Evolutionary conservation across 2,329 filamentous ascomycete species (phyloP), one percentile per base, ranked within the genome.

Genomic region (Fusarium pseudoanthophilum): DNA sequence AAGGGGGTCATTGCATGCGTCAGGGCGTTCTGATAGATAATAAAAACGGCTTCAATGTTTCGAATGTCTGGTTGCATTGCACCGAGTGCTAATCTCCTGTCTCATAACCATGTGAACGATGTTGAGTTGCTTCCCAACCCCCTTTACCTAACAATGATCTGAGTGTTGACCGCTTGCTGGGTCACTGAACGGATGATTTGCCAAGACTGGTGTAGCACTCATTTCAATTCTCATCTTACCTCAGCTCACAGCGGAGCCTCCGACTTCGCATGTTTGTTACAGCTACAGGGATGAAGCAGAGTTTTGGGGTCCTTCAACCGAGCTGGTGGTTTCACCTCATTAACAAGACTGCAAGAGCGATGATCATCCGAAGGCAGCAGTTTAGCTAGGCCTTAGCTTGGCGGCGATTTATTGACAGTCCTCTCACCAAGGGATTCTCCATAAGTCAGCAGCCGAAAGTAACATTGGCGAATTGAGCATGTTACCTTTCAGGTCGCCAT

Each of bases 11-110:
- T 57, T 75, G 75, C 75, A 77, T 77, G 75, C 75, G 66, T 63
- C 63, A 74, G 73, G 76, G 76, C 76, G 76, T 78, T 78, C 66
- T 75, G 71, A 75, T 77, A 76, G 76, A 78, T 75, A 74, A 74
- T 67, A 58, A 71, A 76, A 76, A 53, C 64, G 74, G 65, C 45
- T 74, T 75, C 46, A 73, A 49, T 72, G 64, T 72, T 74, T 74
- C 48, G 30, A 57, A 64, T 40, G 46, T 43, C 62, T 51, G 39
- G 42, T 49, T 58, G 43, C 26, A 46, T 46, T 61, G 32, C 36
- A 36, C 20, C 36, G 40, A 68, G 63, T 52, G 67, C 58, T 55
- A 64, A 60, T 48, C 46, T 57, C 60, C 45, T 45, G 39, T 51
- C 45, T 46, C 66, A 60, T 32, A 37, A 49, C 43, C 34, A 37